Evolutionary conservation across 129 eudicot species (phyloP), one percentile per base, ranked within the genome.

Genomic region (Ambrosia trifida): DNA sequence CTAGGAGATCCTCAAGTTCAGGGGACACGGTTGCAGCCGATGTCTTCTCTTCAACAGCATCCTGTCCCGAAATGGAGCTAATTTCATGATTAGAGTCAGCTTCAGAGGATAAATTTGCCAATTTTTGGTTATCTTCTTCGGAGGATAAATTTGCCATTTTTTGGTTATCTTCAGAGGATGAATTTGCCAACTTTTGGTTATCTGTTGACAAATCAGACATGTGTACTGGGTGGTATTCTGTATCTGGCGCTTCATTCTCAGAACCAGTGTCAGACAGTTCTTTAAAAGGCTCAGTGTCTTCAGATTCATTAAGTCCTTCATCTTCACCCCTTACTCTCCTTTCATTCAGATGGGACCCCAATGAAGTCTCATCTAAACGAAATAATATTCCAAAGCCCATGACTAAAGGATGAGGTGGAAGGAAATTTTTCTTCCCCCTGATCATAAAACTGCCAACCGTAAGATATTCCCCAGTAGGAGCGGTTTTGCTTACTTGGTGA

Each of bases 361-460:
- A 75, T 56, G 98, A 93, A 85, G 85, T 81, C 82, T 93, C 98
- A 75, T 93, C 98, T 84, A 93, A 76, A 20, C 96, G 90, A 76
- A 93, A 93, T 73, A 93, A 74, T n/a, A 93, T 74, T 20, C 98
- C 95, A 54, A 89, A 93, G 24, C 98, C 98, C 98, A 93, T 93
- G 71, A 93, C 76, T 64, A 93, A 83, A 67, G 98, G 96, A 59
- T 87, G 96, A 57, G 98, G 96, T 31, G 98, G 98, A 68, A 93
- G 96, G 75, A 87, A 93, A 61, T 93, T 93, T 81, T 93, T 93
- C 77, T 87, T 93, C 43, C 98, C 98, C 65, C 96, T 90, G 51
- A 93, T 89, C 96, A 93, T 93, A 84, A 93, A 93, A 82, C 98
- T 93, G 70, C 98, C 98, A 73, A 87, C 95, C 28, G 98, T 89